These are phyloP conservation scores for Dinochytrium kinnereticum DNA, from an alignment of 371 early-diverging fungal species.

Conservation along the genomic window DNA sequence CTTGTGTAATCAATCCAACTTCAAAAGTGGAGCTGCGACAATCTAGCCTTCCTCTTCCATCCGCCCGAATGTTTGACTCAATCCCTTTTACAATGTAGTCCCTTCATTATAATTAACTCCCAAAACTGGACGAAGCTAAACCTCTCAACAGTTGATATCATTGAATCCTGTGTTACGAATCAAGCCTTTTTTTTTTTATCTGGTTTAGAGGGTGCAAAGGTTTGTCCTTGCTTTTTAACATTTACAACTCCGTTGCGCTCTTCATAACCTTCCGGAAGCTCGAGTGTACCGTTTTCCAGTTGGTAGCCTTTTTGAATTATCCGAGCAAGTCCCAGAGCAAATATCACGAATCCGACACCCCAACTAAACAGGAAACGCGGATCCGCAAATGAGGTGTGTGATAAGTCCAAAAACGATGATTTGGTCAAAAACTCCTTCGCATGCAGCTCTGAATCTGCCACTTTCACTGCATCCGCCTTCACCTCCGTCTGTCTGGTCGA, in stretches of 20 bases:
- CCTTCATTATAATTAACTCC: conserved; percentile 24
- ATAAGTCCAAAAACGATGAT: conserved; percentile 17
- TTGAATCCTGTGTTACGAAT: background rate
- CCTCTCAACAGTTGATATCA: conserved; percentile 11
- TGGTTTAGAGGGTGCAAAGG: too few relatives aligned
- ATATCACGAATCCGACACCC: conserved; percentile 31
- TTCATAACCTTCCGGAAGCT: conserved; percentile 26
- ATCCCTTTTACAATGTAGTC: conserved; percentile 86
- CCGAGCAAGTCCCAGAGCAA: conserved; percentile 33
- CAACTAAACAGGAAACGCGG: conserved; percentile 32
- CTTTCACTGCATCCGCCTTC: background rate
- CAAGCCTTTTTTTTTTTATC: background rate
- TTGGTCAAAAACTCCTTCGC: background rate
- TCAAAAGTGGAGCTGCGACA: conserved; percentile 76
- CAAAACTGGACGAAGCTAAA: background rate
- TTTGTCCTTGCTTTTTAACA: background rate
- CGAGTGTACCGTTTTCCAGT: conserved; percentile 28
- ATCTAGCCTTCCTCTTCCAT: conserved; percentile 82
- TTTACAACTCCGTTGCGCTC: background rate
- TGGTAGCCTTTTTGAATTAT: conserved; percentile 34
- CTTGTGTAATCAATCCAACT: conserved; percentile 84
- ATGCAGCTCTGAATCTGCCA: background rate
- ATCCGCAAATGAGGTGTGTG: conserved; percentile 20
- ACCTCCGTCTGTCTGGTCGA: background rate
- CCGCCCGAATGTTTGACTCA: conserved; percentile 79